Conservation (phyloP, 1,284 basidiomycete genomes). For the Athelia sp. region DNA sequence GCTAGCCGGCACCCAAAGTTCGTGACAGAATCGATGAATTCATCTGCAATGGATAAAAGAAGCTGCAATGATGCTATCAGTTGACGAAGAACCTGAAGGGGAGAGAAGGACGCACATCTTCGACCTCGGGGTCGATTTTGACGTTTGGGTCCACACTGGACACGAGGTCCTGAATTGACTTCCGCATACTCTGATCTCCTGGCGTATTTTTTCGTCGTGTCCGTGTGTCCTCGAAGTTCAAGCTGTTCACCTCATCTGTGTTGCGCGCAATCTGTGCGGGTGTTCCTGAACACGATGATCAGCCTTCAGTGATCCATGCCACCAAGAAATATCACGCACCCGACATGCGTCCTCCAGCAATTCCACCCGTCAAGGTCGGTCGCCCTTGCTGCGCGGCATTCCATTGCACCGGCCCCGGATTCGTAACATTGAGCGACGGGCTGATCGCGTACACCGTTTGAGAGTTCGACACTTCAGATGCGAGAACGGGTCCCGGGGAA, state of each 20-base stretch:
- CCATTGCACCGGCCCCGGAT: conserved; percentile 63
- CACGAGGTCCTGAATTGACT: conserved; percentile 91
- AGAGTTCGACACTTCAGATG: conserved; percentile 21
- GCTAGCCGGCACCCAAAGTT: conserved; percentile 90
- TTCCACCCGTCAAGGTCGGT: conserved; percentile 70
- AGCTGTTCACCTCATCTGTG: conserved; percentile 47
- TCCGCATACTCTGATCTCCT: conserved; percentile 81
- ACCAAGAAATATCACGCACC: conserved; percentile 36
- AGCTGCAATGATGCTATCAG: conserved; percentile 44
- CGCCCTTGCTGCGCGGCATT: conserved; percentile 43
- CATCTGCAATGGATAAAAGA: conserved; percentile 88
- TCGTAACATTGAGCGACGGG: conserved; percentile 46
- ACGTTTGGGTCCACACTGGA: conserved; percentile 88
- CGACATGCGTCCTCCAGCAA: conserved; percentile 59
- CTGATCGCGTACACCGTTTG: conserved; percentile 50
- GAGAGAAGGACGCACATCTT: conserved; percentile 65
- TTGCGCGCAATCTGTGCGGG: conserved; percentile 66
- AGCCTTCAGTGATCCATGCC: conserved; percentile 2
- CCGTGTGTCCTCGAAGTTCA: conserved; percentile 55
- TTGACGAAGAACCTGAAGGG: neutral
- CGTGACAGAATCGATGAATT: conserved; percentile 94
- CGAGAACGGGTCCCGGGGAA: conserved; percentile 30
- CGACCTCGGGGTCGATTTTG: conserved; percentile 83
- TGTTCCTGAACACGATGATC: conserved; percentile 43
- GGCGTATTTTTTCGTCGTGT: conserved; percentile 66